These are phyloP conservation scores for Chaetomium fimeti DNA, from an alignment of 495 filamentous ascomycete genomes.

Conservation along the genomic window DNA sequence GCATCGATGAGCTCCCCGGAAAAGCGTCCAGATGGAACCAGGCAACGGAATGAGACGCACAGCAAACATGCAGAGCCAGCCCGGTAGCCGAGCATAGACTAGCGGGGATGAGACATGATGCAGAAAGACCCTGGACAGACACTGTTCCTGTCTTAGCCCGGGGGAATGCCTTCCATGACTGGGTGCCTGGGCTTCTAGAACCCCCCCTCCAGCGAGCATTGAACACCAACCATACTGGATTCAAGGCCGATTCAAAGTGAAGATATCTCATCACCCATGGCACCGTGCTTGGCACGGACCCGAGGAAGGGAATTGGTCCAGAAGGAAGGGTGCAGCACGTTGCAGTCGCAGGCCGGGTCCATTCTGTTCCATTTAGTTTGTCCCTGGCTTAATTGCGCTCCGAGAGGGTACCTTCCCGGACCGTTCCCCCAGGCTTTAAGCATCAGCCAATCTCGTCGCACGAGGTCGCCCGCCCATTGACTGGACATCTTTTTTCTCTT, in stretches of 20 bases:
- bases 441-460: constrained; percentile 30
- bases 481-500: constrained; percentile 19
- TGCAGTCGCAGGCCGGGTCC: constrained; percentile 13
- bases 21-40: not conserved
- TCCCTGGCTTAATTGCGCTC: constrained; percentile 20
- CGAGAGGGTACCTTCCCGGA: constrained; percentile 20
- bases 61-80: not conserved
- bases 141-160: constrained; percentile 7
- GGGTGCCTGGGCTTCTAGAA: not conserved
- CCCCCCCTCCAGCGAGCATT: constrained; percentile 1
- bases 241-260: not conserved
- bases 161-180: not conserved
- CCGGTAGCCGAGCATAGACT: not conserved
- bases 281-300: constrained; percentile 15
- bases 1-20: constrained; percentile 1
- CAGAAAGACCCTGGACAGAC: not conserved
- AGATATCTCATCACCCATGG: not conserved
- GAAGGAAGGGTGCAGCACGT: constrained; percentile 22
- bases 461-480: constrained; percentile 6
- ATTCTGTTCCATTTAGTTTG: constrained; percentile 22
- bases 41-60: not conserved
- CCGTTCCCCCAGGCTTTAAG: constrained; percentile 16
- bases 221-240: constrained; percentile 2
- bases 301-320: constrained; percentile 20
- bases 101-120: constrained; percentile 11